phyloP scores from a whole-genome alignment of 352 stramenopile genomes.

The Pythium phragmiticola region DNA sequence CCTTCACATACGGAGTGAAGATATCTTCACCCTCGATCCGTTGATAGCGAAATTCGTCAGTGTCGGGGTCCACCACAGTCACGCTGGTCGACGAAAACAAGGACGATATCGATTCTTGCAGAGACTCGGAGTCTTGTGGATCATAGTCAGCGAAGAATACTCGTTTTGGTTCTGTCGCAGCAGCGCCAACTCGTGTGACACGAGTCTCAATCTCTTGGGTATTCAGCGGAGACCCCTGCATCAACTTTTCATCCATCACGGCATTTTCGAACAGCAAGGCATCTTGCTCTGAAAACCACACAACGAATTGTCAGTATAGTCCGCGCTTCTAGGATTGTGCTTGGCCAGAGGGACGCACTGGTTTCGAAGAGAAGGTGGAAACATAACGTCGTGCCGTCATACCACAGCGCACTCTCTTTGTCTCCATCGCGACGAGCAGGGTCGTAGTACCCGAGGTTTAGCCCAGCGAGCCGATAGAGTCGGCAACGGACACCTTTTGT shows the following conservation, averaged over 20 bases:
- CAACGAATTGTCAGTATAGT: neutral
- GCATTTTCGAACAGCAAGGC: conserved; percentile 21
- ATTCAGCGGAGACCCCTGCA: conserved; percentile 10
- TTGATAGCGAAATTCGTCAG: conserved; percentile 22
- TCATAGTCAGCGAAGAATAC: conserved; percentile 15
- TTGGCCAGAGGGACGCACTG: conserved; percentile 1
- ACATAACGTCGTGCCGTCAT: conserved; percentile 17
- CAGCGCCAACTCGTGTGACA: conserved; percentile 4
- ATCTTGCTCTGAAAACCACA: conserved; percentile 13
- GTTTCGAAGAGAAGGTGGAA: conserved; percentile 25
- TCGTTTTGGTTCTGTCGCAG: conserved; percentile 3
- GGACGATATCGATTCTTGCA: conserved; percentile 17
- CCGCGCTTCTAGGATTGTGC: neutral
- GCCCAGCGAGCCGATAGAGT: conserved; percentile 18
- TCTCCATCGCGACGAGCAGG: conserved; percentile 17
- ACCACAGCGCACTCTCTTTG: conserved; percentile 18
- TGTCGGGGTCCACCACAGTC: conserved; percentile 16
- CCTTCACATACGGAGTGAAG: conserved; percentile 18
- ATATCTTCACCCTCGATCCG: conserved; percentile 22
- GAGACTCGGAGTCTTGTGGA: conserved; percentile 13
- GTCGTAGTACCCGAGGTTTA: conserved; percentile 26
- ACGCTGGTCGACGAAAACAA: conserved; percentile 11
- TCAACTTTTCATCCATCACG: conserved; percentile 9
- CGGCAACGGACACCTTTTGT: conserved; percentile 14
- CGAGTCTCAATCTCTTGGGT: conserved; percentile 13